Base-by-base conservation (phyloP, 2,329 filamentous ascomycete species). In the Neonectria faginata region DNA sequence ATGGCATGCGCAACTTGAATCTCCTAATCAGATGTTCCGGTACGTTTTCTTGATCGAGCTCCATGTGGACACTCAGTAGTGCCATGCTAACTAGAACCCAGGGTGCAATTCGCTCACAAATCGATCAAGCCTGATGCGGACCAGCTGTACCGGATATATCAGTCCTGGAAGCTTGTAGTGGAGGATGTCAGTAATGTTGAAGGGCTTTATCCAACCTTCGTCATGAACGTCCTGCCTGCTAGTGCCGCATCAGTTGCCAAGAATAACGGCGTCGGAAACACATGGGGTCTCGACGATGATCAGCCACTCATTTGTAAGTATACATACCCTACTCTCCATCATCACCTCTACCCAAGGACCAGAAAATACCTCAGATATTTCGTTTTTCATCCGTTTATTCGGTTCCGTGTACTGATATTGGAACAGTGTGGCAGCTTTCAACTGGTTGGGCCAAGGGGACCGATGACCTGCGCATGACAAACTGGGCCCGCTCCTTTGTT, bases 401-500 rank as follows among this genome's bases (percentile, higher is more conserved):
- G 8, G 9, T n/a, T 8, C 41, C 3, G 5, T 10, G 20, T 9
- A 16, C 48, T 57, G 50, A 65, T 22, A n/a, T 4, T 70, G 6
- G 48, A n/a, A 20, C 25, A 81, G 79, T 75, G 33, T 81, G 76
- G 77, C 79, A 81, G 70, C 65, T 80, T 20, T 75, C 76, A 20
- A 81, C 79, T 0, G 74, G 73, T 0, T 82, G 79, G 79, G 75
- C 57, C 14, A 67, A 76, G 8, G 74, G 71, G 0, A 66, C 73
- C 4, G 79, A 81, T 54, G 79, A 80, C 48, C 60, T 78, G 5
- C 73, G 79, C 0, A 70, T 82, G 31, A 72, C 75, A 5, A 67
- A 71, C 25, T 82, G 78, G 76, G 67, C 74, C 2, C 73, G 71
- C 6, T 65, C 67, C 20, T 58, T 79, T 5, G 55, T 73, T 1